Conservation (phyloP, 176 grass and related monocot genomes). For the Zoysia japonica region DNA sequence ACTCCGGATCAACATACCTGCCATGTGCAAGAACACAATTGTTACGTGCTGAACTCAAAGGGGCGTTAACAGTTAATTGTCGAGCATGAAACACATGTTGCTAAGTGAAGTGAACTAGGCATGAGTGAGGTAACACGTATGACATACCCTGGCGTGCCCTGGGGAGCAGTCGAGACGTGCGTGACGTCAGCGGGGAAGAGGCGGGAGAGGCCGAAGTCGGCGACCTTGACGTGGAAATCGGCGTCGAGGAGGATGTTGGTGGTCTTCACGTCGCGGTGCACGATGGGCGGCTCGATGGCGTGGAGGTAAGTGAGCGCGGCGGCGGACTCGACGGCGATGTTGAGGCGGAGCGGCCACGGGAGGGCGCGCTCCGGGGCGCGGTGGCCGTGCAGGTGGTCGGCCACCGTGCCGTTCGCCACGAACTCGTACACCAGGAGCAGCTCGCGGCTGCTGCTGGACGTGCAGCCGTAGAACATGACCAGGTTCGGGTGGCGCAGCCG, state of each 20-base stretch:
- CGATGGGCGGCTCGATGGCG: constrained; percentile 70
- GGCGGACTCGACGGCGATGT: constrained; percentile 79
- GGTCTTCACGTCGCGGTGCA: constrained; percentile 94
- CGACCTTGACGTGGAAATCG: constrained; percentile 87
- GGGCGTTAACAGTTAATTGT: background rate
- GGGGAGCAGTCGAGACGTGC: constrained; percentile 84
- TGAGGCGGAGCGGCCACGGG: constrained; percentile 74
- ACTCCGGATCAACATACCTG: constrained; percentile 88
- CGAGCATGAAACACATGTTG: background rate
- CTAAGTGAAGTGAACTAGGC: background rate
- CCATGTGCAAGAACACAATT: background rate
- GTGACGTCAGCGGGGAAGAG: constrained; percentile 83
- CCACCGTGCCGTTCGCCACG: constrained; percentile 78
- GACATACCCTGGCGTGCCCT: constrained; percentile 85
- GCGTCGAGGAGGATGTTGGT: constrained; percentile 83
- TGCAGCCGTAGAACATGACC: constrained; percentile 88
- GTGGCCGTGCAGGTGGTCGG: constrained; percentile 84
- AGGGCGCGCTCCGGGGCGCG: constrained; percentile 57
- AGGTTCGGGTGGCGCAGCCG: constrained; percentile 82
- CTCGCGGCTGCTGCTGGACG: constrained; percentile 72
- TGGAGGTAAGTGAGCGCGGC: constrained; percentile 83
- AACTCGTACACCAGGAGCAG: constrained; percentile 94
- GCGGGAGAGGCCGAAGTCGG: constrained; percentile 89
- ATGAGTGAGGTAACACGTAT: background rate
- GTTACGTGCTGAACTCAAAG: background rate